These are phyloP conservation scores for Lentinus tigrinus DNA, from an alignment of 768 basidiomycete species.

Conservation along the genomic window DNA sequence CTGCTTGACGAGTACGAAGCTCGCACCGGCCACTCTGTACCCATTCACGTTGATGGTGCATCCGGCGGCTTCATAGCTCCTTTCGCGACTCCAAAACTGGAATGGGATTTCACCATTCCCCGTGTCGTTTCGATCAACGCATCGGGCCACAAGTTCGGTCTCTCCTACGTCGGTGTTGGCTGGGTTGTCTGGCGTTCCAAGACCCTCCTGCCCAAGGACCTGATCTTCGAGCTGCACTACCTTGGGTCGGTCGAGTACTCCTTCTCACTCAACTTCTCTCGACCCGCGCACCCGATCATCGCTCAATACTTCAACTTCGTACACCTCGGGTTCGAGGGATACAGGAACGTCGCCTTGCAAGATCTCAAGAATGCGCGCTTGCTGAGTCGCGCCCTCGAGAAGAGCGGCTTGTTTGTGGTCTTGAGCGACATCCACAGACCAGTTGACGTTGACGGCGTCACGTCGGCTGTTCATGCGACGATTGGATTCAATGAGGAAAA, in stretches of 20 bases:
- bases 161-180: constrained; percentile 57
- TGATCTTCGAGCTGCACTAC: constrained; percentile 63
- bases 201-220: constrained; percentile 60
- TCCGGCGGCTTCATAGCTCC: constrained; percentile 65
- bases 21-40: constrained; percentile 41
- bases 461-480: constrained; percentile 32
- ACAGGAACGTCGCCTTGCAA: constrained; percentile 43
- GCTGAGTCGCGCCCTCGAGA: constrained; percentile 63
- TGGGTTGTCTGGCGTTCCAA: constrained; percentile 65
- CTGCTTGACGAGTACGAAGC: constrained; percentile 60
- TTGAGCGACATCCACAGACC: constrained; percentile 55
- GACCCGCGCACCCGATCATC: constrained; percentile 59
- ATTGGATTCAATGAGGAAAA: constrained; percentile 48
- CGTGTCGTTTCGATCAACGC: constrained; percentile 61
- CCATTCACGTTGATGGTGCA: constrained; percentile 51
- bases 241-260: constrained; percentile 68
- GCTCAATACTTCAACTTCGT: constrained; percentile 65
- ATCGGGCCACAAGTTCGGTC: constrained; percentile 61
- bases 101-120: constrained; percentile 61
- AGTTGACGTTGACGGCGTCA: constrained; percentile 21
- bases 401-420: constrained; percentile 49
- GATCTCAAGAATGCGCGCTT: constrained; percentile 63
- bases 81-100: constrained; percentile 51
- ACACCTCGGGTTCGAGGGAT: constrained; percentile 58
- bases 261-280: constrained; percentile 63